Base-by-base conservation (phyloP, 2,329 filamentous ascomycete genomes). In the Magnaporthiopsis rhizophila region DNA sequence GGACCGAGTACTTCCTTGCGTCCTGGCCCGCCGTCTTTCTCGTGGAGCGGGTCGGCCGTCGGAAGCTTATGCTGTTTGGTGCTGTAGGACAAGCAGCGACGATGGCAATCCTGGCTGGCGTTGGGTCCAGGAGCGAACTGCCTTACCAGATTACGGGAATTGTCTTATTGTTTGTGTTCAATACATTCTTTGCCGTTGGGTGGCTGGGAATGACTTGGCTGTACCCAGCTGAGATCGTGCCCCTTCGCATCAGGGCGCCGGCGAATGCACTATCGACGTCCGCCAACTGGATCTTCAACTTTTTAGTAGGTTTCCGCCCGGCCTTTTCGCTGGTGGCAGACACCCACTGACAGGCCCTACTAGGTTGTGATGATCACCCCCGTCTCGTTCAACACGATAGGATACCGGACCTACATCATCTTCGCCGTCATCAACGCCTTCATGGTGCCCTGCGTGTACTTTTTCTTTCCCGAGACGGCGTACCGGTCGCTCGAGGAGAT, bases 401-500 rank as follows among this genome's bases (percentile, higher is more conserved):
- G 75, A 21, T 83, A 84, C 74, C 77, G 84, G 69, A 88, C 86
- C 0, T 71, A 89, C 72, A 83, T 85, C 69, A 83, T 89, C 68
- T 89, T 89, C 69, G 86, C 86, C 13, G 80, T 86, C 59, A 86
- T 89, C 75, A 88, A 88, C 71, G 80, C 82, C 67, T 76, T 82
- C 68, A 86, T 86, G 71, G 78, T 86, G 0, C 84, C 84, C 0
- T 76, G 74, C 3, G 77, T 85, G 30, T 87, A 85, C 72, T 83
- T 85, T 74, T 86, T 86, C 77, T 88, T 84, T 74, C 86, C 86
- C 0, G 86, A 89, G 73, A 89, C 86, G 12, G 83, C 83, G 1
- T 85, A 85, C 70, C 80, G 86, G 57, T 84, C 81, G 1, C 80
- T 89, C 26, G 86, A 89, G 72, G 86, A 89, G 71, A 88, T 89